Percentiles rank a stretch among this genome's conserved stretches.
Evolutionary conservation across 768 basidiomycete species (phyloP).

Genomic region (Tylopilus subfusipes): DNA sequence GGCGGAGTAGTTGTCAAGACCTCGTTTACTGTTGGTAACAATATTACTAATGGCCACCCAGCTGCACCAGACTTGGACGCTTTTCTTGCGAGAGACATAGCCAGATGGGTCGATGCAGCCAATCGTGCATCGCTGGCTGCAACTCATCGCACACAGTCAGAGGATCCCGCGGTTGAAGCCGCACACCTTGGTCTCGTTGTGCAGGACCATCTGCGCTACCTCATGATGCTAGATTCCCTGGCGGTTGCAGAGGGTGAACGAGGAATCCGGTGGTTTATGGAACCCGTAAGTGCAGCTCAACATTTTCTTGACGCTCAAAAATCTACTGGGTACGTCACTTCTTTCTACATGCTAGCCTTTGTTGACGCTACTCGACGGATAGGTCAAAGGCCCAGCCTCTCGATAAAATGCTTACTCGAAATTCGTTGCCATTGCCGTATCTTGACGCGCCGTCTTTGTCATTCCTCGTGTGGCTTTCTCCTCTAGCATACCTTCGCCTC

Average conservation of each 20-base stretch:
- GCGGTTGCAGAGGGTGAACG: constrained; percentile 53
- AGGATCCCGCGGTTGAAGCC: constrained; percentile 49
- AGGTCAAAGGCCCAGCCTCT: constrained; percentile 49
- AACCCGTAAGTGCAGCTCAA: constrained; percentile 28
- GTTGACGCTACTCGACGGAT: not conserved
- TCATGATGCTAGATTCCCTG: constrained; percentile 69
- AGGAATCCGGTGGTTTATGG: constrained; percentile 74
- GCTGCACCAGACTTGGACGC: constrained; percentile 49
- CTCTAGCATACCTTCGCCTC: constrained; percentile 63
- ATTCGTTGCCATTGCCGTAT: constrained; percentile 71
- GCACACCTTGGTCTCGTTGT: constrained; percentile 47
- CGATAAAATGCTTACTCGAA: constrained; percentile 57
- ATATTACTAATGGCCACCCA: constrained; percentile 46
- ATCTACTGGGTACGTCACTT: constrained; percentile 13
- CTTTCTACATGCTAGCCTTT: not conserved
- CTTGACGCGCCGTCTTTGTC: constrained; percentile 64
- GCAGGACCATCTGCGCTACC: constrained; percentile 56
- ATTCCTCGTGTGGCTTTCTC: constrained; percentile 69
- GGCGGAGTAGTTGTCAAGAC: constrained; percentile 57
- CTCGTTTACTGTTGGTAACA: constrained; percentile 57
- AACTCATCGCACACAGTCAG: constrained; percentile 34
- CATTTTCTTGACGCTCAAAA: constrained; percentile 18
- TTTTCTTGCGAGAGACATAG: constrained; percentile 55
- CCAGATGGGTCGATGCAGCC: constrained; percentile 52
- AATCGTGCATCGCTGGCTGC: constrained; percentile 22